phyloP scores from a whole-genome alignment of 2,329 filamentous ascomycete genomes.

The Curvularia lunata region DNA sequence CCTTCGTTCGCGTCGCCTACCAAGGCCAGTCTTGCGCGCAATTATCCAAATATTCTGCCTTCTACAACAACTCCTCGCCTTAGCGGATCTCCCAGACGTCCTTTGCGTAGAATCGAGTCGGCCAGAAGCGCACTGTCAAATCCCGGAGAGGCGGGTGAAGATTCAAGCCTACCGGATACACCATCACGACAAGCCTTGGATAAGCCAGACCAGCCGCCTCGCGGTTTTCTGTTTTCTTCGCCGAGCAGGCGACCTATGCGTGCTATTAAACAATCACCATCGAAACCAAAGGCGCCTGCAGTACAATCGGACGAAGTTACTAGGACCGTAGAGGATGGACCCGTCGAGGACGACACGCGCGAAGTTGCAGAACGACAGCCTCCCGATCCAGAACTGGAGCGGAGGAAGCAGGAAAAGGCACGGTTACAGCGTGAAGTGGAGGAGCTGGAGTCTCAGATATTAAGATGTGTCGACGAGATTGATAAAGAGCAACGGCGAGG shows the following conservation, averaged over 20 bases:
- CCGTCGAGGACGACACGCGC: slow-evolving; percentile 2
- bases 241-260: slow-evolving; percentile 41
- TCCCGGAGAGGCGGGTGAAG: slow-evolving; percentile 16
- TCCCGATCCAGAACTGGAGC: slow-evolving; percentile 35
- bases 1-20: slow-evolving; percentile 50
- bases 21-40: slow-evolving; percentile 49
- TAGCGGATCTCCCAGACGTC: slow-evolving; percentile 8
- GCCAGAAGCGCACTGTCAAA: background rate
- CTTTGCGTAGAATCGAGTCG: slow-evolving; percentile 19
- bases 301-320: slow-evolving; percentile 21
- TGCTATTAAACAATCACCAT: slow-evolving; percentile 22
- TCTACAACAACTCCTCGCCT: slow-evolving; percentile 24
- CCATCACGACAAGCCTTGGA: slow-evolving; percentile 24
- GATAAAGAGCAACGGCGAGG: slow-evolving; percentile 32
- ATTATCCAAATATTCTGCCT: slow-evolving; percentile 44
- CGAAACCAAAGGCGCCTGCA: slow-evolving; percentile 21
- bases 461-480: slow-evolving; percentile 37
- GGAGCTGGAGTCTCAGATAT: slow-evolving; percentile 43
- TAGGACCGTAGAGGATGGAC: slow-evolving; percentile 19
- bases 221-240: slow-evolving; percentile 39
- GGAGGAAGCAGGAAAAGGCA: slow-evolving; percentile 41
- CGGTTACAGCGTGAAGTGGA: slow-evolving; percentile 37
- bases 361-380: slow-evolving; percentile 7
- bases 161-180: slow-evolving; percentile 30
- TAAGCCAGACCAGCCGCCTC: slow-evolving; percentile 29